Evolutionary conservation across 305 asterid species (phyloP).

Genomic region (Salvia sclarea): DNA sequence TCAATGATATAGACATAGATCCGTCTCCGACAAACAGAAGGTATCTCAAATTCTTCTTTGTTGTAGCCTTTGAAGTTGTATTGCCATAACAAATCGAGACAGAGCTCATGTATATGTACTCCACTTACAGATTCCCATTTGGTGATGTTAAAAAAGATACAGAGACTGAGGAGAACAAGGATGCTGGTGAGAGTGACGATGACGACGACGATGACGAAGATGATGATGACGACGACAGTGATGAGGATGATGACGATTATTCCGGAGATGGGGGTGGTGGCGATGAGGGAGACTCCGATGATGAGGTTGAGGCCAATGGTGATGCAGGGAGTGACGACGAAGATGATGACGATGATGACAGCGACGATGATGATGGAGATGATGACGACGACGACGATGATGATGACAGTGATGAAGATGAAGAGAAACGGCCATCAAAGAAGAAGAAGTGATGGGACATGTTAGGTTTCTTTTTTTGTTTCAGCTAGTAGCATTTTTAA

Average conservation of each 20-base stretch:
- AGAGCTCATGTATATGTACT: slow-evolving; percentile 5
- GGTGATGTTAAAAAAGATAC: slow-evolving; percentile 35
- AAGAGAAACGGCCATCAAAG: slow-evolving; percentile 35
- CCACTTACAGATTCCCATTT: slow-evolving; percentile 43
- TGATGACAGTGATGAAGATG: slow-evolving; percentile 40
- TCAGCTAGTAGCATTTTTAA: slow-evolving; percentile 10
- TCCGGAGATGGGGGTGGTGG: slow-evolving; percentile 44
- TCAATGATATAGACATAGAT: slow-evolving; percentile 11
- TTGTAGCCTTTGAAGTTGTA: neutral
- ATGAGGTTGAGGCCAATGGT: slow-evolving; percentile 40
- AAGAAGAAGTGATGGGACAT: slow-evolving; percentile 33
- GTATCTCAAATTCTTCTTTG: slow-evolving; percentile 24
- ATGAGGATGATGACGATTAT: slow-evolving; percentile 40
- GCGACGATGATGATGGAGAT: neutral
- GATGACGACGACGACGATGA: slow-evolving; percentile 28
- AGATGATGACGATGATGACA: slow-evolving; percentile 24
- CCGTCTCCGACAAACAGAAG: slow-evolving; percentile 40
- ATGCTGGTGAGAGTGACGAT: slow-evolving; percentile 46
- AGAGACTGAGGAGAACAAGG: slow-evolving; percentile 40
- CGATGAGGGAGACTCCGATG: slow-evolving; percentile 45
- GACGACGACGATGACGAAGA: slow-evolving; percentile 37
- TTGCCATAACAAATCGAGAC: neutral
- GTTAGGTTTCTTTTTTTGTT: slow-evolving; percentile 16
- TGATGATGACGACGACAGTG: slow-evolving; percentile 28
- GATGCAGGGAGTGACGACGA: slow-evolving; percentile 49